Evolutionary conservation across 2,329 filamentous ascomycete genomes (phyloP).

Genomic region (Pseudogymnoascus sp.): DNA sequence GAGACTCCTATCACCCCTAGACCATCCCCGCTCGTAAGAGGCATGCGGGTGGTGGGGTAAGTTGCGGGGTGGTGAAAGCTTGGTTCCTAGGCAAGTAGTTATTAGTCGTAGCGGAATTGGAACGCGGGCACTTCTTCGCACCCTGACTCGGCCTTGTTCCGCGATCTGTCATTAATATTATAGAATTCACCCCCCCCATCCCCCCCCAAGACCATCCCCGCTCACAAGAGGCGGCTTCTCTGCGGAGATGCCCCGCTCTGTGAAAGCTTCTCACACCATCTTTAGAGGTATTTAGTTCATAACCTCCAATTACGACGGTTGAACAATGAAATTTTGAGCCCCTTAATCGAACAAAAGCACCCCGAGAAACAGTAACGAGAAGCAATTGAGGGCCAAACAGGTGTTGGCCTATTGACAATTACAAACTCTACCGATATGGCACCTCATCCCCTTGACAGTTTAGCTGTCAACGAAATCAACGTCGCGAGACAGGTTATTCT

Average conservation of each 20-base stretch:
- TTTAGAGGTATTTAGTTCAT: background rate
- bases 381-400: background rate
- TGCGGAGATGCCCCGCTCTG: background rate
- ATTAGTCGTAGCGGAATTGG: background rate
- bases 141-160: background rate
- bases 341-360: background rate
- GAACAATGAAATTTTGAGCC: background rate
- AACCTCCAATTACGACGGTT: background rate
- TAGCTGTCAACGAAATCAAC: slow-evolving; percentile 42
- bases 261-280: background rate
- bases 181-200: background rate
- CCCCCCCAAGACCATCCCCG: background rate
- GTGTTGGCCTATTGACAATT: background rate
- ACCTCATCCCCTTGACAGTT: slow-evolving; percentile 43
- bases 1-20: too few species aligned
- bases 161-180: background rate
- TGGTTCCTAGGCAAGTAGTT: background rate
- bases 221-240: background rate
- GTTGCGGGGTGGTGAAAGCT: background rate
- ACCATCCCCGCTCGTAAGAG: too few species aligned
- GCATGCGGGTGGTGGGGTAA: background rate
- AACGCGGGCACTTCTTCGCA: background rate
- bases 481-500: slow-evolving; percentile 45
- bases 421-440: slow-evolving; percentile 22
- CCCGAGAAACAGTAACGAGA: background rate